Conservation (phyloP, 106 monocot species). For the Allium sativum region DNA sequence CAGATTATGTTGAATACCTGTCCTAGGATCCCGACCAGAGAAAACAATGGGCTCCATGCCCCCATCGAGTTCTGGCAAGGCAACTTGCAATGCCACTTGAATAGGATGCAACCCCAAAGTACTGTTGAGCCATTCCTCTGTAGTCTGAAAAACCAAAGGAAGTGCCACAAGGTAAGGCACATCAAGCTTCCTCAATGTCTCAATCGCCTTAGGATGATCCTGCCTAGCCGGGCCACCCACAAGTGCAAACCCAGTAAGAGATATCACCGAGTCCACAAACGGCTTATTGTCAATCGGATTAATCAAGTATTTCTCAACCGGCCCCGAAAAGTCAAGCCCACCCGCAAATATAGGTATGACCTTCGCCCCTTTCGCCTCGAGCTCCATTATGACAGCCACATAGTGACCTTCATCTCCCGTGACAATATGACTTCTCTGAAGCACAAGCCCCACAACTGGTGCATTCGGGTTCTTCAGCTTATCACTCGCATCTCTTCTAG, state of each 20-base stretch:
- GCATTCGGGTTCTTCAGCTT: slow-evolving; percentile 32
- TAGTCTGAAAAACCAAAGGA: slow-evolving; percentile 76
- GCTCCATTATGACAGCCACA: slow-evolving; percentile 64
- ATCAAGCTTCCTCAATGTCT: slow-evolving; percentile 55
- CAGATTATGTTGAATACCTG: slow-evolving; percentile 43
- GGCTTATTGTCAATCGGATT: slow-evolving; percentile 42
- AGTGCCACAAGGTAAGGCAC: slow-evolving; percentile 67
- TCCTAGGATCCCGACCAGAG: slow-evolving; percentile 51
- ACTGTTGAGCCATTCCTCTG: slow-evolving; percentile 74
- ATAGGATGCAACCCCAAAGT: slow-evolving; percentile 60
- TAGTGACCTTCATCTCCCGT: slow-evolving; percentile 71
- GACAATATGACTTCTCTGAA: slow-evolving; percentile 76
- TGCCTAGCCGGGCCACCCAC: slow-evolving; percentile 72
- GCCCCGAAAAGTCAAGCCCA: slow-evolving; percentile 69
- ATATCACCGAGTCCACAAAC: slow-evolving; percentile 51
- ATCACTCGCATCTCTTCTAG: slow-evolving; percentile 36
- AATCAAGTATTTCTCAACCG: slow-evolving; percentile 28
- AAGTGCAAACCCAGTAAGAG: slow-evolving; percentile 60
- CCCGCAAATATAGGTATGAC: slow-evolving; percentile 60
- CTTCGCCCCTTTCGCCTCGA: slow-evolving; percentile 65
- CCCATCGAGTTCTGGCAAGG: slow-evolving; percentile 69
- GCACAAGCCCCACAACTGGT: slow-evolving; percentile 42
- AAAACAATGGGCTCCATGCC: slow-evolving; percentile 80
- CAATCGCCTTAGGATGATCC: slow-evolving; percentile 62
- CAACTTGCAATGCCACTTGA: slow-evolving; percentile 73